Evolutionary conservation across 2,329 filamentous ascomycete species (phyloP), one percentile per base, ranked within the genome.

Genomic region (Trichophyton rubrum): DNA sequence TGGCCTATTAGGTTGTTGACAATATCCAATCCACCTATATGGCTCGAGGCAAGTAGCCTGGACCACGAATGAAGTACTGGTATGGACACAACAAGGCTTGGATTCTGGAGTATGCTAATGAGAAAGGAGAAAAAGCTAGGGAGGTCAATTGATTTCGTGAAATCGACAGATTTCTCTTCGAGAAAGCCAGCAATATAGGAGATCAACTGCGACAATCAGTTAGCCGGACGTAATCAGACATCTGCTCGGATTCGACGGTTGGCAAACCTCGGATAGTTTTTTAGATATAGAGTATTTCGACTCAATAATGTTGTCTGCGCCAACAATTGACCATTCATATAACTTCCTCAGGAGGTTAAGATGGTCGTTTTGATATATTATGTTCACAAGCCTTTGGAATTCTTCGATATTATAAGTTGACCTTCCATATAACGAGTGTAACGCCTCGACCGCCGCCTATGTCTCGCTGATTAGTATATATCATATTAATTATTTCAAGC

Each of bases 211-310:
- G 15, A 57, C 20, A 45, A 56, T 59, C 63, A 43, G 59, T 57
- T 35, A 20, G 43, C 41, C 35, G 38, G 43, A n/a, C 41, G 56
- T 38, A 38, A 11, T 38, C 7, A 59, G 15, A 13, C 17, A 40
- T 60, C 8, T 15, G 33, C 33, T 38, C 9, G 60, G 49, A 56
- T 60, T 35, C 41, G 35, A 43, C 15, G 59, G 56, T 27, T 41
- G 58, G 49, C 75, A 65, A 79, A 90, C 88, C 82, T 99, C 93
- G 0, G 91, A 90, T 55, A 97, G 83, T 73, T 95, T 96, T 77
- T 97, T 97, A 45, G 89, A 85, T 66, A 96, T 85, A 60, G 89
- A 85, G 71, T 99, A 97, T 70, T 90, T 95, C 68, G 90, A 86
- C 68, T 96, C 90, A 66, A 96, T 89, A 62, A 96, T 84, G 67